Evolutionary conservation across 2,329 filamentous ascomycete species (phyloP), one percentile per base, ranked within the genome.

Genomic region (Ilyonectria destructans): DNA sequence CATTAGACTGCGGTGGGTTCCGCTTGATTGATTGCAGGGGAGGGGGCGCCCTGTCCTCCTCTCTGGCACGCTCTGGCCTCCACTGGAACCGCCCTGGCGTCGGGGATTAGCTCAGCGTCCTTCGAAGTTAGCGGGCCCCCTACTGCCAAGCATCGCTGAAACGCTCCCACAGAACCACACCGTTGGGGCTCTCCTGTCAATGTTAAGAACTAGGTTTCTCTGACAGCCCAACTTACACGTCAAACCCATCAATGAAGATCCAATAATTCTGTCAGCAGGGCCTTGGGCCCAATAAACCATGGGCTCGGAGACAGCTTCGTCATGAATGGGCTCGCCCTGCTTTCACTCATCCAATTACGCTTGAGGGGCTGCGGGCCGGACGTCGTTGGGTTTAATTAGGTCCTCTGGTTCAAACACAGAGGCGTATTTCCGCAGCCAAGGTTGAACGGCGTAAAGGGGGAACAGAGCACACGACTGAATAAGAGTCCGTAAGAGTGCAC

Each of bases 141-240:
- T 26, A 59, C 58, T 58, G 56, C 66, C 60, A 64, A 56, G 67
- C 67, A 40, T 62, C 63, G 37, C 65, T 74, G 73, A 74, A 74
- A 74, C 69, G 58, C 48, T 56, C 56, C 65, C 62, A 48, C 43
- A 40, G 56, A 67, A 56, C 66, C 56, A 66, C 52, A 59, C 40
- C 55, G 57, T 56, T 69, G 71, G 63, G 62, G 71, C 55, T 62
- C 55, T 54, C 23, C n/a, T 17, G 8, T 29, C 46, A 71, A 56
- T 33, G 52, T 26, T 51, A 58, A 21, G 51, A 33, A 31, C 29
- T 31, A 51, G 31, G 26, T 6, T 7, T 19, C 5, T 33, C 49
- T 52, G 15, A 52, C 49, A 52, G 49, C 10, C 49, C 49, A 52
- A n/a, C 49, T 33, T 31, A 19, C 15, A 51, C 26, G 3, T 31